These are phyloP conservation scores for Acanthamoeba rhysodes DNA, from an alignment of 208 protist species.

Conservation along the genomic window DNA sequence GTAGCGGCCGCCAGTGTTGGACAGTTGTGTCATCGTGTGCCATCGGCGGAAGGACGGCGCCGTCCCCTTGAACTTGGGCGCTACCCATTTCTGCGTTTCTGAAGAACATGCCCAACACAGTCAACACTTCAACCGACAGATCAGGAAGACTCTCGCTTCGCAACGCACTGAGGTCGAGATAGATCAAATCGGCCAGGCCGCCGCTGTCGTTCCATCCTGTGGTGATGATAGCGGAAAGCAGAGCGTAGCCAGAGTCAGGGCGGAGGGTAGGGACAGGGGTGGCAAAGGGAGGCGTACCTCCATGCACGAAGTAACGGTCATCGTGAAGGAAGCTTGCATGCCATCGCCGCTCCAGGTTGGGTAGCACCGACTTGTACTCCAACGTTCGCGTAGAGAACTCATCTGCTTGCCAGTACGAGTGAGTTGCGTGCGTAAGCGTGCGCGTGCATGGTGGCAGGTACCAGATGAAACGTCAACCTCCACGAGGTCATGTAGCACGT, in stretches of 20 bases:
- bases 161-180: constrained; percentile 11
- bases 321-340: neutral
- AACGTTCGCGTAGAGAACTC: neutral
- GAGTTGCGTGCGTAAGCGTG: no score
- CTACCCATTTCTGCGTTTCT: neutral
- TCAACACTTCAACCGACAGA: no score
- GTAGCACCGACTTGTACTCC: constrained; percentile 44
- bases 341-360: constrained; percentile 48
- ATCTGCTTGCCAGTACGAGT: no score
- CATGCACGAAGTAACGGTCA: constrained; percentile 16
- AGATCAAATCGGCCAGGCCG: constrained; percentile 4
- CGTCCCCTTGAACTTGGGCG: neutral
- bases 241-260: no score
- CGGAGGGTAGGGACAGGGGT: no score
- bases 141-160: no score
- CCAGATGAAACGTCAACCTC: neutral
- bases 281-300: neutral
- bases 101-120: neutral
- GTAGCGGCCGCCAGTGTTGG: neutral
- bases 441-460: neutral
- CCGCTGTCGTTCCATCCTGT: constrained; percentile 64
- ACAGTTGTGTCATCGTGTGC: constrained; percentile 44
- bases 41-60: constrained; percentile 14
- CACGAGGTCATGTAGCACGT: constrained; percentile 47
- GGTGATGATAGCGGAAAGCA: neutral